Percentiles rank a stretch among this genome's conserved stretches.
Evolutionary conservation across 1,284 basidiomycete species (phyloP).

Genomic region (Sutorius eximius): DNA sequence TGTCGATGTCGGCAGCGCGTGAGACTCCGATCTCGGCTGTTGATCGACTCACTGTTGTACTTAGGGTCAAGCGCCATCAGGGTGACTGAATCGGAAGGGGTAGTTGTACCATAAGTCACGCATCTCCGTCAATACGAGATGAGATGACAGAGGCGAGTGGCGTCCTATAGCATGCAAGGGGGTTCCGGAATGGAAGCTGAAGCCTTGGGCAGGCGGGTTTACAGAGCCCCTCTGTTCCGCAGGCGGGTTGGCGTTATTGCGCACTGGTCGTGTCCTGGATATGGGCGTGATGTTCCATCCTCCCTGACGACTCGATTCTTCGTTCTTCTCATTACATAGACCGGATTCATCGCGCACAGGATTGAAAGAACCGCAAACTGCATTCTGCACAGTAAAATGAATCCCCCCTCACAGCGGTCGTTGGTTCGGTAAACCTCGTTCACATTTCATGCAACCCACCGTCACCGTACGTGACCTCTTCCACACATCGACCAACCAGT

Average conservation of each 20-base stretch:
- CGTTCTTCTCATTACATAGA: conserved; percentile 11
- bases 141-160: conserved; percentile 25
- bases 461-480: not conserved
- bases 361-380: not conserved
- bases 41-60: not conserved
- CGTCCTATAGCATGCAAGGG: conserved; percentile 9
- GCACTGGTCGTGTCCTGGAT: not conserved
- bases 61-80: conserved; percentile 15
- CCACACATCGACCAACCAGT: no score
- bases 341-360: conserved; percentile 4
- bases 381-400: not conserved
- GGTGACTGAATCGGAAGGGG: conserved; percentile 9
- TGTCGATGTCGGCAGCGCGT: conserved; percentile 26
- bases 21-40: conserved; percentile 23
- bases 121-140: conserved; percentile 19
- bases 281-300: not conserved
- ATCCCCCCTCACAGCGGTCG: not conserved
- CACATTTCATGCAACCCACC: not conserved
- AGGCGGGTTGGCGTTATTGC: not conserved
- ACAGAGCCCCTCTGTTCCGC: conserved; percentile 12
- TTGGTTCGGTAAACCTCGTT: not conserved
- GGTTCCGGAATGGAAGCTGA: conserved; percentile 19
- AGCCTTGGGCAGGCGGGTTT: not conserved
- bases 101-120: conserved; percentile 1
- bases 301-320: conserved; percentile 8